These are phyloP conservation scores for Henckelia pumila DNA, from an alignment of 257 asterid species.

Conservation along the genomic window DNA sequence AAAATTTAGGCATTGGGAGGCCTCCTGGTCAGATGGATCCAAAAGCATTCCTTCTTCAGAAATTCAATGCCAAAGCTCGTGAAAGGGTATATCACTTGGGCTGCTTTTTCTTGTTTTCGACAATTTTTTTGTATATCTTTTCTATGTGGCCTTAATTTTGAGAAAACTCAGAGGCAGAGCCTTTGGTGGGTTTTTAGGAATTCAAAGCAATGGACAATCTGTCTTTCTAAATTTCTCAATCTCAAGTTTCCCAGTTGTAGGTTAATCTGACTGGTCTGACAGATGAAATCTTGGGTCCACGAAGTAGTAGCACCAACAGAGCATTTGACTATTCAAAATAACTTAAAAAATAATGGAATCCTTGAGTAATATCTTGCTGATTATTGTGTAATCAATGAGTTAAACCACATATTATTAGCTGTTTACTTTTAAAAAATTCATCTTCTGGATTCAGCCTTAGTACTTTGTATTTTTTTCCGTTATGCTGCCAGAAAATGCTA, in stretches of 20 bases:
- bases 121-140: background rate
- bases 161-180: background rate
- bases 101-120: slow-evolving; percentile 19
- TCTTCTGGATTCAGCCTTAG: background rate
- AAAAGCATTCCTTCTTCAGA: slow-evolving; percentile 88
- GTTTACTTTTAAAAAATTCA: background rate
- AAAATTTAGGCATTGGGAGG: slow-evolving; percentile 73
- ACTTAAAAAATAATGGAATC: background rate
- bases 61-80: slow-evolving; percentile 70
- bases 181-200: background rate
- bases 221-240: background rate
- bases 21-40: slow-evolving; percentile 99
- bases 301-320: background rate
- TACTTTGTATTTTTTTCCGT: background rate
- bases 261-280: background rate
- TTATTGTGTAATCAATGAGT: background rate
- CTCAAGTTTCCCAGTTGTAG: background rate
- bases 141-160: background rate
- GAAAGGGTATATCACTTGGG: slow-evolving; percentile 57
- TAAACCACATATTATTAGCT: background rate
- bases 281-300: background rate
- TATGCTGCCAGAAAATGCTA: background rate
- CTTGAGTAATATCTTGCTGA: background rate
- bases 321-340: background rate
- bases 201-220: background rate